Evolutionary conservation across 148 eudicot genomes (phyloP).

Genomic region (Bassia scoparia): DNA sequence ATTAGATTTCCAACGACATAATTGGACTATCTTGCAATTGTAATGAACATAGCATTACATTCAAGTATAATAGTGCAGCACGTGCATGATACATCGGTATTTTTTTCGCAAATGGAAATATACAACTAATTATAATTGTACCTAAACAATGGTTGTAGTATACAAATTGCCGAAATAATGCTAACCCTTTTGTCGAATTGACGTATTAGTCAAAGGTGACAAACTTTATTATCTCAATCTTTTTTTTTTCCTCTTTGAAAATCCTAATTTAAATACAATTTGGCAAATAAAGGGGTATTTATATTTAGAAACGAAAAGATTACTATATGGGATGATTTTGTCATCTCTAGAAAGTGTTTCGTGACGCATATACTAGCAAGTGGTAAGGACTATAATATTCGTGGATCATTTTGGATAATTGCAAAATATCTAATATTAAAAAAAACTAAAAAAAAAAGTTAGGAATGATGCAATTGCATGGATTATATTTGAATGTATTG

Average conservation of each 20-base stretch:
- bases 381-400: constrained; percentile 8
- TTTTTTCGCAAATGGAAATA: too few relatives aligned
- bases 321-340: background rate
- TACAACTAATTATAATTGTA: too few relatives aligned
- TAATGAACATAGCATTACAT: background rate
- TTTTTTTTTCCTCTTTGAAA: too few relatives aligned
- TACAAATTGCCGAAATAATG: too few relatives aligned
- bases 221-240: too few relatives aligned
- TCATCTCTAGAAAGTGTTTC: background rate
- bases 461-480: background rate
- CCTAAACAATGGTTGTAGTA: too few relatives aligned
- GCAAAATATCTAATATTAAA: background rate
- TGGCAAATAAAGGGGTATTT: background rate
- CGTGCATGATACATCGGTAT: too few relatives aligned
- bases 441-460: background rate
- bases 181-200: background rate
- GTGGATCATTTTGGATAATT: background rate
- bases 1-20: background rate
- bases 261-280: too few relatives aligned
- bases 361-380: background rate
- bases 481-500: background rate
- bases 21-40: background rate
- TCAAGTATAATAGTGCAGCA: background rate
- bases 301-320: background rate
- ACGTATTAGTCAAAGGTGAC: constrained; percentile 4